Conservation (phyloP, 2,329 filamentous ascomycete genomes). For the Xylariales sp. region DNA sequence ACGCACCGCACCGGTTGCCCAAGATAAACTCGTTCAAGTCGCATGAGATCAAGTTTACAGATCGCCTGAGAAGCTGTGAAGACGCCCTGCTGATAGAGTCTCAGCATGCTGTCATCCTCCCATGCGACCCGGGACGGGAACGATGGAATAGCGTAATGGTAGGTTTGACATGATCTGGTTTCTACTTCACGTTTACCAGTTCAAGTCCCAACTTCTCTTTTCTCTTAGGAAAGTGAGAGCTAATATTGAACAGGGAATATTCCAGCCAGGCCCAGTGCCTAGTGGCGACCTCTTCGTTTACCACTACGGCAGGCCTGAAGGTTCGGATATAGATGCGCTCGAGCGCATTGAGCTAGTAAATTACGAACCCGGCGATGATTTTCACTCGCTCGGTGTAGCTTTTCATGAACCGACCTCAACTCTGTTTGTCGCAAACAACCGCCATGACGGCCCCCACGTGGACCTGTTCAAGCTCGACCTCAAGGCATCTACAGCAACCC, state of each 20-base stretch:
- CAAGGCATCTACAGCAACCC: slow-evolving; percentile 24
- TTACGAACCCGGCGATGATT: slow-evolving; percentile 20
- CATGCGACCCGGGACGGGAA: slow-evolving; percentile 34
- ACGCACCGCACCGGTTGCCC: slow-evolving; percentile 23
- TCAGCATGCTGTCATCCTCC: slow-evolving; percentile 28
- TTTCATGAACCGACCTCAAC: slow-evolving; percentile 28
- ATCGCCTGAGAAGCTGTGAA: slow-evolving; percentile 34
- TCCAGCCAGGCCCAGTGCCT: slow-evolving; percentile 18
- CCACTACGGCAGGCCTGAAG: slow-evolving; percentile 24
- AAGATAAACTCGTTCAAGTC: slow-evolving; percentile 20
- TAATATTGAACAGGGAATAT: slow-evolving; percentile 16
- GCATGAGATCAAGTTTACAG: slow-evolving; percentile 28
- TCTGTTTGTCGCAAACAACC: slow-evolving; percentile 33
- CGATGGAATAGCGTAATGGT: slow-evolving; percentile 38
- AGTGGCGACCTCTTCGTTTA: slow-evolving; percentile 30
- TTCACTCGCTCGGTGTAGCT: slow-evolving; percentile 35
- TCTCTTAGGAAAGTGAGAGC: background rate
- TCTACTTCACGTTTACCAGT: background rate
- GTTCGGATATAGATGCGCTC: slow-evolving; percentile 16
- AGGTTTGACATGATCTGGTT: background rate
- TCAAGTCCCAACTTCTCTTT: background rate
- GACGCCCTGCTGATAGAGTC: slow-evolving; percentile 32
- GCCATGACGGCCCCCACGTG: slow-evolving; percentile 26
- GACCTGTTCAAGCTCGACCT: slow-evolving; percentile 35
- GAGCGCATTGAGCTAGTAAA: slow-evolving; percentile 17